Evolutionary conservation across 768 basidiomycete genomes (phyloP).

Genomic region (Calocybe cyanea): DNA sequence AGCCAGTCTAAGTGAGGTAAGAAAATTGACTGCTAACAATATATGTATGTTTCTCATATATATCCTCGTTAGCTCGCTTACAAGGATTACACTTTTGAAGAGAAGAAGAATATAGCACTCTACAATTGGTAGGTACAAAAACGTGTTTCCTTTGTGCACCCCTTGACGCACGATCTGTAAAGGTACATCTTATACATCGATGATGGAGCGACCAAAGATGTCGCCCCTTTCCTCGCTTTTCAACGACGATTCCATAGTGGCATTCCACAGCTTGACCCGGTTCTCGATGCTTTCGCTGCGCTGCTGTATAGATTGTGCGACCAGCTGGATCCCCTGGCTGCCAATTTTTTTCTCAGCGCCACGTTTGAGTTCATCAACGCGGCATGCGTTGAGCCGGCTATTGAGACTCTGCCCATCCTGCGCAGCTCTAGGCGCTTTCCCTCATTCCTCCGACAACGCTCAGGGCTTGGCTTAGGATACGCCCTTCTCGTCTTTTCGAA

Average conservation of each 20-base stretch:
- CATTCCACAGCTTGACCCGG: conserved; percentile 16
- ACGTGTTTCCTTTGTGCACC: background rate
- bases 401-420: conserved; percentile 7
- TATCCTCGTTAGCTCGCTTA: conserved; percentile 13
- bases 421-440: conserved; percentile 14
- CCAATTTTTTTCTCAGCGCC: conserved; percentile 16
- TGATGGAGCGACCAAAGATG: conserved; percentile 12
- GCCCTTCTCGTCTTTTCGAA: conserved; percentile 17
- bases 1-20: conserved; percentile 11
- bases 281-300: conserved; percentile 12
- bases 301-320: conserved; percentile 12
- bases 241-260: conserved; percentile 14
- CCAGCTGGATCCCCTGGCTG: conserved; percentile 13
- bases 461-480: conserved; percentile 11
- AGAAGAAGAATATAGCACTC: conserved; percentile 15
- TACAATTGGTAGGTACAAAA: conserved; percentile 16
- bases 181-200: conserved; percentile 23
- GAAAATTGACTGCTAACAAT: background rate
- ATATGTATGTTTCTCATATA: background rate
- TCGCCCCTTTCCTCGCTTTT: conserved; percentile 10
- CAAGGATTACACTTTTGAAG: conserved; percentile 14
- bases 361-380: conserved; percentile 17
- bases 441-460: conserved; percentile 18
- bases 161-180: background rate
- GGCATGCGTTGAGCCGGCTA: conserved; percentile 15